Evolutionary conservation across 495 filamentous ascomycete genomes (phyloP).

Genomic region (Penicillium egyptiacum): DNA sequence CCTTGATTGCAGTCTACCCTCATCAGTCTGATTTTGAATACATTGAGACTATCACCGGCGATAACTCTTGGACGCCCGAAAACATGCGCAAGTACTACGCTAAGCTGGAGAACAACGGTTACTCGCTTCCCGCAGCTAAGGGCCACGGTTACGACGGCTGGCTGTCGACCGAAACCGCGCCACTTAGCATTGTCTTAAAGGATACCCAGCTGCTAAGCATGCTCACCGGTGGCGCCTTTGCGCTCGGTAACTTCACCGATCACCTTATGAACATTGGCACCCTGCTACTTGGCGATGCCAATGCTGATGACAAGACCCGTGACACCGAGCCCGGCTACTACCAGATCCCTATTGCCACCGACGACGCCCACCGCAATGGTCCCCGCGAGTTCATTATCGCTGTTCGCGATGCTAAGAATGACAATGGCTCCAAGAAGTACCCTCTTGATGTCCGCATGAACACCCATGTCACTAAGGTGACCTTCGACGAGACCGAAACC

Average conservation of each 20-base stretch:
- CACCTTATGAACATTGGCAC: conserved; percentile 39
- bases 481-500: conserved; percentile 46
- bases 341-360: conserved; percentile 52
- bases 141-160: conserved; percentile 63
- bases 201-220: conserved; percentile 54
- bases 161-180: conserved; percentile 50
- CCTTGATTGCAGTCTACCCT: conserved; percentile 43
- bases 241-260: conserved; percentile 47
- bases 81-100: conserved; percentile 48
- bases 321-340: conserved; percentile 49
- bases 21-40: conserved; percentile 48
- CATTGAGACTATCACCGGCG: conserved; percentile 44
- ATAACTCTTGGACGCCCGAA: conserved; percentile 41
- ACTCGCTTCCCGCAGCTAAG: conserved; percentile 37
- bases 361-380: conserved; percentile 49
- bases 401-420: conserved; percentile 49
- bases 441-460: conserved; percentile 59
- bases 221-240: conserved; percentile 50
- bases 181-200: conserved; percentile 46
- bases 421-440: conserved; percentile 55
- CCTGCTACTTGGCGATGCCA: conserved; percentile 54
- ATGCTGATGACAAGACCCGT: conserved; percentile 41
- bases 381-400: conserved; percentile 55
- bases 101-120: conserved; percentile 54
- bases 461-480: conserved; percentile 61